Percentiles rank a stretch among this genome's conserved stretches.
phyloP scores from a whole-genome alignment of 257 asterid genomes.

The Nicotiana knightiana region DNA sequence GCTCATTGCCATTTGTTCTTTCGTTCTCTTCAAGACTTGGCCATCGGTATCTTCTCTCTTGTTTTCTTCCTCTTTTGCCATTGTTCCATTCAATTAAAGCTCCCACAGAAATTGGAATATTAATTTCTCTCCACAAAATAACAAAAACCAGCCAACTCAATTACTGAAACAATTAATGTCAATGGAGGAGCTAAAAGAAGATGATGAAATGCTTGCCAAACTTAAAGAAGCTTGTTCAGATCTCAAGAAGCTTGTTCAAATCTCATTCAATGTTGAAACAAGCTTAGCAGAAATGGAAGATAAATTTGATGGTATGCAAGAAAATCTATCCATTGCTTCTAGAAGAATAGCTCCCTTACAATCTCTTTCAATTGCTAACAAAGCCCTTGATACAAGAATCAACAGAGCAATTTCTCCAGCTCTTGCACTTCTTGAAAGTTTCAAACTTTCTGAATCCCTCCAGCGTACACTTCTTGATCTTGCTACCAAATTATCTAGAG shows the following conservation, averaged over 20 bases:
- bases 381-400: constrained; percentile 63
- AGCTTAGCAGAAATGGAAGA: constrained; percentile 34
- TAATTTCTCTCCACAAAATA: background rate
- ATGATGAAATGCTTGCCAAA: constrained; percentile 31
- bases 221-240: constrained; percentile 37
- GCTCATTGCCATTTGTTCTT: constrained; percentile 19
- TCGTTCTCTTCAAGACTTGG: constrained; percentile 17
- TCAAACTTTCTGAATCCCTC: constrained; percentile 55
- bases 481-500: constrained; percentile 32
- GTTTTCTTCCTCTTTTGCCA: constrained; percentile 2
- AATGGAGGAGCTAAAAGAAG: constrained; percentile 34
- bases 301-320: constrained; percentile 28
- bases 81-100: background rate
- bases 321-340: constrained; percentile 37
- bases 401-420: constrained; percentile 74
- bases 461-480: constrained; percentile 44
- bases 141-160: background rate
- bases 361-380: constrained; percentile 65
- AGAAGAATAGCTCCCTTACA: constrained; percentile 60
- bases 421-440: constrained; percentile 55
- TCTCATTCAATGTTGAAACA: constrained; percentile 31
- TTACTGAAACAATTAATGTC: background rate
- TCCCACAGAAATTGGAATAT: background rate
- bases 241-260: constrained; percentile 38
- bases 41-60: background rate